phyloP scores from a whole-genome alignment of 2,329 filamentous ascomycete genomes.

The Graphilbum fragrans region DNA sequence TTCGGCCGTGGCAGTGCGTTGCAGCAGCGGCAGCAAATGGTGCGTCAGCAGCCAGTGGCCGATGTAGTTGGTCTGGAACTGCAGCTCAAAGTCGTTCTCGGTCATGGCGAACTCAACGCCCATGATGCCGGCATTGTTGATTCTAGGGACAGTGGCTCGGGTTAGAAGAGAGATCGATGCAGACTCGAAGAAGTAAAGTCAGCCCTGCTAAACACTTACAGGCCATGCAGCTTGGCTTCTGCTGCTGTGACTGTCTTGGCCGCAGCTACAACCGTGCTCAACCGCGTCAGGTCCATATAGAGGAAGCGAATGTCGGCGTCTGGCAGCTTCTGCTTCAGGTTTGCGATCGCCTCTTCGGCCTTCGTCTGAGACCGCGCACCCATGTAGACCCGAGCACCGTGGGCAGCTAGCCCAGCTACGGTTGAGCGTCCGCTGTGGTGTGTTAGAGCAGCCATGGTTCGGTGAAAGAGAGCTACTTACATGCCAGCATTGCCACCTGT shows the following conservation, averaged over 20 bases:
- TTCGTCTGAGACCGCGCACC: slow-evolving; percentile 22
- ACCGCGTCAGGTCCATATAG: slow-evolving; percentile 21
- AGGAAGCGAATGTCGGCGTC: slow-evolving; percentile 20
- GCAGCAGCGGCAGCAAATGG: slow-evolving; percentile 23
- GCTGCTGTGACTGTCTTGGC: slow-evolving; percentile 19
- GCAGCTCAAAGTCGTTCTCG: slow-evolving; percentile 22
- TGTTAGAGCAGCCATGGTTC: neutral
- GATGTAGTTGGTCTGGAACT: slow-evolving; percentile 30
- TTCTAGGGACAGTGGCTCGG: neutral
- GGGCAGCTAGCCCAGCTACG: slow-evolving; percentile 21
- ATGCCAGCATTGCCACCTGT: slow-evolving; percentile 33
- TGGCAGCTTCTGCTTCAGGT: neutral
- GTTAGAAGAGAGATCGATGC: neutral
- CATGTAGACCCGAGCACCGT: slow-evolving; percentile 27
- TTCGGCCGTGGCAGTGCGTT: slow-evolving; percentile 14
- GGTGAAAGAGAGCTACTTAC: slow-evolving; percentile 16
- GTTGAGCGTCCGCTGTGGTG: slow-evolving; percentile 20
- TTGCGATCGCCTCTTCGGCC: slow-evolving; percentile 7
- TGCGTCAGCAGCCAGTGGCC: slow-evolving; percentile 27
- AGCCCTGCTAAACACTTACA: slow-evolving; percentile 5
- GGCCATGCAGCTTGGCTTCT: slow-evolving; percentile 16
- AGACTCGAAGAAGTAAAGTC: neutral
- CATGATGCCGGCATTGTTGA: slow-evolving; percentile 21
- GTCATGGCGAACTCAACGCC: slow-evolving; percentile 18
- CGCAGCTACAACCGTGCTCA: slow-evolving; percentile 22